Percentiles rank a stretch among this genome's conserved stretches.
These are phyloP conservation scores for Fusarium pseudonygamai DNA, from an alignment of 2,329 filamentous ascomycete species.

Conservation along the genomic window DNA sequence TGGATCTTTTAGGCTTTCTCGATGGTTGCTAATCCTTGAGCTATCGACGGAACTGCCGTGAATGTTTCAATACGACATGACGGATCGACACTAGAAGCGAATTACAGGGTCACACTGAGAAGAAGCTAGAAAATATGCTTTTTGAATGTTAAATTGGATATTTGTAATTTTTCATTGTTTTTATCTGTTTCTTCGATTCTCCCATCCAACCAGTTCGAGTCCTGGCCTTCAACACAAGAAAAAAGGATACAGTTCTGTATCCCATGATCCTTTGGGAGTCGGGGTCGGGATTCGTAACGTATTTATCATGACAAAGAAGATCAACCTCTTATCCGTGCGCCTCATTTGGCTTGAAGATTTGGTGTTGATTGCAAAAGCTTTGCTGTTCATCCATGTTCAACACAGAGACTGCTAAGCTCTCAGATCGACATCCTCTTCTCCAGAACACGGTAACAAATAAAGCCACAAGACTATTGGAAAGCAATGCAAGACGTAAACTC, in stretches of 20 bases:
- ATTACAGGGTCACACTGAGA: constrained; percentile 14
- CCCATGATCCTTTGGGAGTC: constrained; percentile 23
- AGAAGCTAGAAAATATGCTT: neutral
- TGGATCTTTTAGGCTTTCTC: neutral
- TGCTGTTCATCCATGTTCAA: constrained; percentile 8
- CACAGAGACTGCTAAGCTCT: neutral
- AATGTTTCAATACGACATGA: constrained; percentile 7
- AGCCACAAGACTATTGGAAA: neutral
- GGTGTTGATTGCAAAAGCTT: neutral
- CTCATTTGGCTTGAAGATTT: constrained; percentile 25
- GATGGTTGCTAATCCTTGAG: constrained; percentile 3
- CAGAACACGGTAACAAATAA: constrained; percentile 15
- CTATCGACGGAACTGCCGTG: constrained; percentile 5
- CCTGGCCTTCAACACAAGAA: neutral
- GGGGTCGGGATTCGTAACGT: constrained; percentile 13
- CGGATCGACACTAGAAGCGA: constrained; percentile 7
- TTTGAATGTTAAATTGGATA: neutral
- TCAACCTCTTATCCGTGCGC: constrained; percentile 25
- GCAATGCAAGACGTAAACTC: constrained; percentile 7
- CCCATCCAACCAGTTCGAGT: neutral
- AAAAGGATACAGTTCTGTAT: constrained; percentile 4
- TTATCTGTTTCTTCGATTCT: constrained; percentile 6
- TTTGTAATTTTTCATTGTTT: constrained; percentile 12
- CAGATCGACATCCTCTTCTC: neutral
- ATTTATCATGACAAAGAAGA: constrained; percentile 27